Evolutionary conservation across 2,329 filamentous ascomycete species (phyloP).

Genomic region (Cladosporium sp.): DNA sequence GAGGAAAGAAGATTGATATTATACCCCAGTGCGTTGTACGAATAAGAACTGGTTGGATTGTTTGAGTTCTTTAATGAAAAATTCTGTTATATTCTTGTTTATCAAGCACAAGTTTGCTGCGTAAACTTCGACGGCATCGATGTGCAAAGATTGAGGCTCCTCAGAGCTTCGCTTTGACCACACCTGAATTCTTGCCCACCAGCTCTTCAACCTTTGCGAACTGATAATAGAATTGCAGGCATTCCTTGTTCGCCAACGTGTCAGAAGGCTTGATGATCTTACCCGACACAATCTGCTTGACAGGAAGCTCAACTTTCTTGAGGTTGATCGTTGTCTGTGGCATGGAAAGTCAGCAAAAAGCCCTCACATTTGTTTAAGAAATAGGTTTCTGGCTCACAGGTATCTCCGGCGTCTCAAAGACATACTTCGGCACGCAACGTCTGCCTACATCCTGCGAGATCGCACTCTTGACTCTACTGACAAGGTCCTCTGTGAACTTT

Average conservation of each 20-base stretch:
- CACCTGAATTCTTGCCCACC: conserved; percentile 21
- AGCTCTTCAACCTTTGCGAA: conserved; percentile 72
- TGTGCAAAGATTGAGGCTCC: neutral
- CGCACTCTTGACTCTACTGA: conserved; percentile 60
- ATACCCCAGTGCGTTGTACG: neutral
- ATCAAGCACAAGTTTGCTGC: neutral
- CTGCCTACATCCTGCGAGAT: conserved; percentile 68
- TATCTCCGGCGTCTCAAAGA: conserved; percentile 80
- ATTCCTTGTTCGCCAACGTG: conserved; percentile 73
- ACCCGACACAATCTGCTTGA: conserved; percentile 81
- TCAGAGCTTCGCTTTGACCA: conserved; percentile 15
- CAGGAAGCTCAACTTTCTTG: conserved; percentile 81
- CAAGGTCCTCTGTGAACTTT: conserved; percentile 56
- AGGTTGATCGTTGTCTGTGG: conserved; percentile 73
- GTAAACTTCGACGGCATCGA: neutral
- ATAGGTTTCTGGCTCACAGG: conserved; percentile 58
- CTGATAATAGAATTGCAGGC: conserved; percentile 75
- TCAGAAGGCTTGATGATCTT: conserved; percentile 72
- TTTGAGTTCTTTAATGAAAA: too few relatives aligned
- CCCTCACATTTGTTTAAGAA: neutral
- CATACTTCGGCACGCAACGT: conserved; percentile 73
- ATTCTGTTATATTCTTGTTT: neutral
- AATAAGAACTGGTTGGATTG: neutral
- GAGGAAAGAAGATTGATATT: neutral
- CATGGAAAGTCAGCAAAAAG: neutral